These are phyloP conservation scores for Ustilaginoidea virens DNA, from an alignment of 2,329 filamentous ascomycete species.

Conservation along the genomic window DNA sequence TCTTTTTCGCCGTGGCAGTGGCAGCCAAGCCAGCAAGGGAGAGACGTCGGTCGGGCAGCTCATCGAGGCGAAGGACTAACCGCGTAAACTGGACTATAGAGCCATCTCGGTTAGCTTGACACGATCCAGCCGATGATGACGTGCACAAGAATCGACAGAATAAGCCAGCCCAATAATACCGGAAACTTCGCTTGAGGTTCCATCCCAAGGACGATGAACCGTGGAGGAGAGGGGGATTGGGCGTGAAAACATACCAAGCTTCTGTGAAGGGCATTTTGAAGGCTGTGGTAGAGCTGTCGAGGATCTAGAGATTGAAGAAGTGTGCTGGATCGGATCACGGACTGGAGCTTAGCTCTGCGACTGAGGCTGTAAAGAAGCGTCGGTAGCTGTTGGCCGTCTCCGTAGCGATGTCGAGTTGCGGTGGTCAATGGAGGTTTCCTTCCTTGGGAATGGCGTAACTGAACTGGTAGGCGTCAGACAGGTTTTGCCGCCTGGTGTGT, in stretches of 20 bases:
- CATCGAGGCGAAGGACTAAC: slow-evolving; percentile 48
- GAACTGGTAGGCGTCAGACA: too few relatives aligned
- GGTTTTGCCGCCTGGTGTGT: too few relatives aligned
- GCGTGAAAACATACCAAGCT: slow-evolving; percentile 55
- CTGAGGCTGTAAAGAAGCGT: too few relatives aligned
- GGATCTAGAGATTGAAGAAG: too few relatives aligned
- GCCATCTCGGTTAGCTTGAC: slow-evolving; percentile 26
- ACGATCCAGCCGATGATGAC: not conserved
- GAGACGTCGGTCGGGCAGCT: slow-evolving; percentile 17
- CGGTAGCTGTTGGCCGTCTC: too few relatives aligned
- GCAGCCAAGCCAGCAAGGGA: slow-evolving; percentile 7
- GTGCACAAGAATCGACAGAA: slow-evolving; percentile 1
- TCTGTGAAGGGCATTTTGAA: slow-evolving; percentile 56
- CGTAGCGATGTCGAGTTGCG: too few relatives aligned
- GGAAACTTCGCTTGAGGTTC: slow-evolving; percentile 15
- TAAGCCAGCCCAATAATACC: slow-evolving; percentile 9
- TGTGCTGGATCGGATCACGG: too few relatives aligned
- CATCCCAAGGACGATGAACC: slow-evolving; percentile 15
- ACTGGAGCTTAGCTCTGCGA: too few relatives aligned
- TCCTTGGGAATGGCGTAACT: too few relatives aligned
- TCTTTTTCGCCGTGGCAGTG: slow-evolving; percentile 8
- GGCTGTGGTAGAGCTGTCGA: too few relatives aligned
- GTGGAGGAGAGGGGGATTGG: slow-evolving; percentile 14
- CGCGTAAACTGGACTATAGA: slow-evolving; percentile 83
- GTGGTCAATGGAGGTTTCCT: too few relatives aligned